Conservation (phyloP, 1,139 yeast species). For the Yamadazyma mexicana region DNA sequence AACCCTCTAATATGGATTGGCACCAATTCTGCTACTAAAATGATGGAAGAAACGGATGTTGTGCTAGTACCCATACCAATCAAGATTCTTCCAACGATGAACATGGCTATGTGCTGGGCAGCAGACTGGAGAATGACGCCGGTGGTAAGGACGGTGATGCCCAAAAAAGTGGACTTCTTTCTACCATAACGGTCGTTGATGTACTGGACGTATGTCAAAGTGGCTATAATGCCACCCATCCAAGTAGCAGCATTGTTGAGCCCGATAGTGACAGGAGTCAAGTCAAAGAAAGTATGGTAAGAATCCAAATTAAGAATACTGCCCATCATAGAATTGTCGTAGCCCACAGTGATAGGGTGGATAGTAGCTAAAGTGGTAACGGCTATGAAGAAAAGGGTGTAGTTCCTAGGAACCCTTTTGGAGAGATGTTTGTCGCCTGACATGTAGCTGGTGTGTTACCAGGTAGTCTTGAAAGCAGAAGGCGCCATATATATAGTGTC, state of each 20-base stretch:
- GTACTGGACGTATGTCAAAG: conserved; percentile 10
- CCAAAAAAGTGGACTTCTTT: conserved; percentile 13
- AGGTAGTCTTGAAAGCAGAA: no score
- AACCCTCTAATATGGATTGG: conserved; percentile 13
- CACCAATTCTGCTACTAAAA: conserved; percentile 18
- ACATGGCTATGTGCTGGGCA: conserved; percentile 19
- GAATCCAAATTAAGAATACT: conserved; percentile 16
- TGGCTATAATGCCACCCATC: conserved; percentile 15
- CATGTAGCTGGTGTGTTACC: background rate
- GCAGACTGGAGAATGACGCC: conserved; percentile 19
- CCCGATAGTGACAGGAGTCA: conserved; percentile 16
- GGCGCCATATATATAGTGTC: no score
- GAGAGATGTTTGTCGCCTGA: conserved; percentile 6
- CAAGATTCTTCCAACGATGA: conserved; percentile 17
- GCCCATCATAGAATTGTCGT: conserved; percentile 16
- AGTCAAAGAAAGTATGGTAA: conserved; percentile 12
- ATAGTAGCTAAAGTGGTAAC: conserved; percentile 12
- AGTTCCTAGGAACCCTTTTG: conserved; percentile 10
- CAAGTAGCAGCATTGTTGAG: conserved; percentile 17
- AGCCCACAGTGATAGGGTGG: conserved; percentile 17
- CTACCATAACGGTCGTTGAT: conserved; percentile 17
- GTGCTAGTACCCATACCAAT: conserved; percentile 18
- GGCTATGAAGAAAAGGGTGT: conserved; percentile 6
- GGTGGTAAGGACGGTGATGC: conserved; percentile 9
- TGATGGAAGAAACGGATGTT: conserved; percentile 13